phyloP scores from a whole-genome alignment of 2,329 filamentous ascomycete species.

The Pyrenochaeta sp. region DNA sequence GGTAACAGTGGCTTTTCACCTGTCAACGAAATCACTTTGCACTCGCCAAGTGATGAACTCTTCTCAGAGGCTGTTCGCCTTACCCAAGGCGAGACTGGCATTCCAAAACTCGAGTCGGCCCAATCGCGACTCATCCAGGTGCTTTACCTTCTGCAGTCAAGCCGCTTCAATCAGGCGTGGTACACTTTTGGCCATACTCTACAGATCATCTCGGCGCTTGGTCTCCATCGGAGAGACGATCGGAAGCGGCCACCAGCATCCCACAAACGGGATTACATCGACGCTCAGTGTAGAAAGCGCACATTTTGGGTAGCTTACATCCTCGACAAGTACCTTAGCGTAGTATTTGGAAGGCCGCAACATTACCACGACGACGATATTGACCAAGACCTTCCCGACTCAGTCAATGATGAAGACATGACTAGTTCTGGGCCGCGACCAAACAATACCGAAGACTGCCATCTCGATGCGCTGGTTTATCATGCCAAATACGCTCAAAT shows the following conservation, averaged over 20 bases:
- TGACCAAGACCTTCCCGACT: constrained; percentile 66
- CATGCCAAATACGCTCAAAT: constrained; percentile 54
- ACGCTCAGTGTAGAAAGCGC: constrained; percentile 62
- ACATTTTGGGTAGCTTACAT: constrained; percentile 71
- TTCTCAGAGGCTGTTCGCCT: constrained; percentile 52
- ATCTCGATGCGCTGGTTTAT: constrained; percentile 59
- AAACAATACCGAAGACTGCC: constrained; percentile 53
- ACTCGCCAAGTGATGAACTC: constrained; percentile 48
- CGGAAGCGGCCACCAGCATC: constrained; percentile 30
- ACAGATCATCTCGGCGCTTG: constrained; percentile 59
- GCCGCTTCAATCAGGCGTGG: constrained; percentile 67
- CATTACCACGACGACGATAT: constrained; percentile 70
- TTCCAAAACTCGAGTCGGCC: constrained; percentile 62
- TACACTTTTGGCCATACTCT: constrained; percentile 65
- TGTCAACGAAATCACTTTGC: constrained; percentile 32
- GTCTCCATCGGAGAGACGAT: constrained; percentile 50
- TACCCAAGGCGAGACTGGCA: constrained; percentile 58
- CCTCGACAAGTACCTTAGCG: constrained; percentile 68
- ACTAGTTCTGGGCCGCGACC: constrained; percentile 50
- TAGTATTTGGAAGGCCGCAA: constrained; percentile 66
- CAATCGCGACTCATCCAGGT: constrained; percentile 66
- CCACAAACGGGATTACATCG: constrained; percentile 52
- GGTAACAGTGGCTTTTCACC: constrained; percentile 30
- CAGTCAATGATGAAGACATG: constrained; percentile 67
- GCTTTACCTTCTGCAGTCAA: constrained; percentile 65